Percentiles rank a stretch among this genome's conserved stretches.
phyloP scores from a whole-genome alignment of 495 filamentous ascomycete species.

The Annulohypoxylon maeteangense region DNA sequence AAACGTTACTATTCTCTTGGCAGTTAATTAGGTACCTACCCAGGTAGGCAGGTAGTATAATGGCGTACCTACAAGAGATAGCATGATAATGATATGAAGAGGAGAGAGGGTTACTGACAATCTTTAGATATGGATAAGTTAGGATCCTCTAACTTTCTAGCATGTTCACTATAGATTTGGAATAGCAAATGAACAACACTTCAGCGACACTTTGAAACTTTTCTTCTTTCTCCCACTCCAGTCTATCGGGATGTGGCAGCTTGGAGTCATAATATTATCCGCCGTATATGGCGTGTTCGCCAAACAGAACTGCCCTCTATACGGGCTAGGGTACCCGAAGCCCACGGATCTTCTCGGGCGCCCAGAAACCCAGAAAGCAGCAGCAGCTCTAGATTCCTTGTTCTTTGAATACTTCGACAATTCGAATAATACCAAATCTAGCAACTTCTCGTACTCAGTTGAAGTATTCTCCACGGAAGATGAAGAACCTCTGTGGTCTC shows the following conservation, averaged over 20 bases:
- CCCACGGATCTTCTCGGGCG: slow-evolving; percentile 50
- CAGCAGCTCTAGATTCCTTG: slow-evolving; percentile 42
- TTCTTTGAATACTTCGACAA: slow-evolving; percentile 51
- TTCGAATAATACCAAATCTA: slow-evolving; percentile 49
- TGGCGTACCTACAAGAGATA: background rate
- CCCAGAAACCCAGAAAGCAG: slow-evolving; percentile 41
- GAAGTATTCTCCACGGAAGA: slow-evolving; percentile 59
- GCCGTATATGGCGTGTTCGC: slow-evolving; percentile 31
- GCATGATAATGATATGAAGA: background rate
- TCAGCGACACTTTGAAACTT: background rate
- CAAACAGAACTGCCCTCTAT: slow-evolving; percentile 57
- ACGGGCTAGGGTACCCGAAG: slow-evolving; percentile 59
- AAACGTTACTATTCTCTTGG: slow-evolving; percentile 16
- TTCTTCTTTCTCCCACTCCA: background rate
- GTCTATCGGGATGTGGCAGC: slow-evolving; percentile 9
- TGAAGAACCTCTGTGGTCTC: slow-evolving; percentile 56
- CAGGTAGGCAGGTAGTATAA: background rate
- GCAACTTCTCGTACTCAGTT: slow-evolving; percentile 59
- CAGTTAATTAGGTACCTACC: slow-evolving; percentile 26
- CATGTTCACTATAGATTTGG: background rate
- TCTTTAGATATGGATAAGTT: background rate
- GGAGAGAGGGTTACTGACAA: background rate
- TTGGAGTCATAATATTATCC: slow-evolving; percentile 25
- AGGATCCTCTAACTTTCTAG: background rate
- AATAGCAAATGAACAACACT: background rate